Evolutionary conservation across 2,329 filamentous ascomycete species (phyloP), one percentile per base, ranked within the genome.

Genomic region (Cercospora berteroae): DNA sequence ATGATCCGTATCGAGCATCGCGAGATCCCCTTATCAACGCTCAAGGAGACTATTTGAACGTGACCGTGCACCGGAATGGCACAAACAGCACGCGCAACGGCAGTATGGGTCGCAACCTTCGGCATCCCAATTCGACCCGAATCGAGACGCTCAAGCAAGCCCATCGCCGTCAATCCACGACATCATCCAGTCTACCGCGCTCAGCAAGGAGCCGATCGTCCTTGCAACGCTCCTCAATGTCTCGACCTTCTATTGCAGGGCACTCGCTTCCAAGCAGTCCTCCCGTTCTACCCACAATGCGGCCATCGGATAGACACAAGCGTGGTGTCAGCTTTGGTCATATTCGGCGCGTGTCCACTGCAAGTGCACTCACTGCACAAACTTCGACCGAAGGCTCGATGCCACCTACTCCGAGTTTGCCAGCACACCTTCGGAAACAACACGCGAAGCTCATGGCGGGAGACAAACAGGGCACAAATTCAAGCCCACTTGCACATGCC

Each of bases 1-100:
- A 96, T 73, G 94, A 97, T 77, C 93, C 93, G 0, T 96, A 91
- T 77, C 87, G 91, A 74, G 88, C 90, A 4, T 93, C 90, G 2
- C 84, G 85, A 70, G 81, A 85, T 64, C 81, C 83, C 23, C 80
- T 86, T 61, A 67, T 79, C 59, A 72, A 71, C 25, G 80, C 82
- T 0, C 84, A 87, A 60, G 83, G 82, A 7, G 86, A 88, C 67
- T 88, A 88, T 73, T 85, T 89, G 31, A 90, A 88, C 72, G 86
- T 93, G 61, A 88, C 87, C 0, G 83, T 95, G 58, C 89, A 93
- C 74, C 86, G 88, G 8, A 74, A 71, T 31, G 60, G 80, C 76
- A 65, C 70, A 76, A 68, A 78, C 74, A 79, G 77, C 20, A 80
- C 77, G 31, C 69, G 74, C 13, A 79, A 78, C 57, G 76, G 79